A percentile compares a stretch with the other conserved stretches of the same genome.
These are phyloP conservation scores for Eragrostis nindensis DNA, from an alignment of 176 grass and related monocot genomes.

Conservation along the genomic window DNA sequence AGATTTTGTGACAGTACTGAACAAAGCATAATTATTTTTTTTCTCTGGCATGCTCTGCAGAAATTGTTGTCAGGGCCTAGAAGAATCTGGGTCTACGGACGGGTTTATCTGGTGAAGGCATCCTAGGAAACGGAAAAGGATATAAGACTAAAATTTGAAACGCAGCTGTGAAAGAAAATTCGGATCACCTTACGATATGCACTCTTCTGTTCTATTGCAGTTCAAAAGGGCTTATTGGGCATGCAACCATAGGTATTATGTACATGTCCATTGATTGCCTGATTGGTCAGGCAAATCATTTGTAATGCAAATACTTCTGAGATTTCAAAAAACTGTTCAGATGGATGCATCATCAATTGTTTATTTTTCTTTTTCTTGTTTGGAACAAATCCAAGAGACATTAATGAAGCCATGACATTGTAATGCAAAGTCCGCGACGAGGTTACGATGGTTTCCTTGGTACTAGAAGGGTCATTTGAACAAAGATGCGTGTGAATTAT, in stretches of 20 bases:
- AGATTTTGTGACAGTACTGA: neutral
- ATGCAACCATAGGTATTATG: neutral
- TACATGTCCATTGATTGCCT: neutral
- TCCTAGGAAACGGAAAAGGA: constrained; percentile 42
- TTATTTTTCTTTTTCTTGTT: neutral
- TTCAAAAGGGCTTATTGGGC: constrained; percentile 6
- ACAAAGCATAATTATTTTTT: neutral
- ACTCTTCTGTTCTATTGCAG: neutral
- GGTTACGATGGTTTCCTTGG: neutral
- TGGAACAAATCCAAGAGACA: neutral
- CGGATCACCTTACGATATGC: neutral
- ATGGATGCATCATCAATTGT: neutral
- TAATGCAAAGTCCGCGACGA: neutral
- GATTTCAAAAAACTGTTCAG: neutral
- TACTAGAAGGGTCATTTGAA: constrained; percentile 3
- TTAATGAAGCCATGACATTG: neutral
- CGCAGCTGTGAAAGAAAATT: constrained; percentile 23
- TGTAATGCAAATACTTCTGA: constrained; percentile 25
- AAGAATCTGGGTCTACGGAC: constrained; percentile 85
- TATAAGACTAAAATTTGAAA: constrained; percentile 31
- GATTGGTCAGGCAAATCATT: constrained; percentile 22
- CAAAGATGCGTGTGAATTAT: neutral
- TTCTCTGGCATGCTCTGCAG: constrained; percentile 38
- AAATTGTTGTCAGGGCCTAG: constrained; percentile 60
- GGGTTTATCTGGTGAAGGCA: constrained; percentile 77